Percentiles rank a stretch among this genome's conserved stretches.
Evolutionary conservation across 2,329 filamentous ascomycete genomes (phyloP).

Genomic region (Pseudocercospora eumusae): DNA sequence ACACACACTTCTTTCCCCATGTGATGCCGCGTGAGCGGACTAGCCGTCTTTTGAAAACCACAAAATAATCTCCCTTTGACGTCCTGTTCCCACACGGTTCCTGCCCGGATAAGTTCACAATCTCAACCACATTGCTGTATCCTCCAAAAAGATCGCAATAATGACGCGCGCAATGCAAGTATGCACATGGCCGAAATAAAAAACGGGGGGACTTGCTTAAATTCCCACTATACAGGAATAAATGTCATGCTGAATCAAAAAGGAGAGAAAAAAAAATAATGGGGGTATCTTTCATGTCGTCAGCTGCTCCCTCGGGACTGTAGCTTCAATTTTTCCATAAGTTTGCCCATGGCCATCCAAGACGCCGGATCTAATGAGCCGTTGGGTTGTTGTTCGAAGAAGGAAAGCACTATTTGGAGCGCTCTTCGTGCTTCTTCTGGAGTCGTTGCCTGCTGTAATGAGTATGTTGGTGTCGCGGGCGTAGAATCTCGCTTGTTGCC

Average conservation of each 20-base stretch:
- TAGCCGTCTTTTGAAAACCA: slow-evolving; percentile 20
- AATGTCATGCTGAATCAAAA: slow-evolving; percentile 7
- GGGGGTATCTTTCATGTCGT: slow-evolving; percentile 13
- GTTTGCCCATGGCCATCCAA: slow-evolving; percentile 72
- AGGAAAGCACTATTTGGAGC: slow-evolving; percentile 76
- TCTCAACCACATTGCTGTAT: slow-evolving; percentile 1
- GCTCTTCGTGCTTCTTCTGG: slow-evolving; percentile 84
- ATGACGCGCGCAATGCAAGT: neutral
- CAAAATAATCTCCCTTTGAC: slow-evolving; percentile 11
- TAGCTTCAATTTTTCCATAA: slow-evolving; percentile 83
- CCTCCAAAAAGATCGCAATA: neutral
- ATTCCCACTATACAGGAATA: slow-evolving; percentile 2
- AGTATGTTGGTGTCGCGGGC: slow-evolving; percentile 27
- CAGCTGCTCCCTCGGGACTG: slow-evolving; percentile 31
- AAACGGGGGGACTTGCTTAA: neutral
- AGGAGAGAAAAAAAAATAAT: slow-evolving; percentile 9
- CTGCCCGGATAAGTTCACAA: slow-evolving; percentile 6
- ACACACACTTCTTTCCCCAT: neutral
- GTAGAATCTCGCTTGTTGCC: slow-evolving; percentile 25
- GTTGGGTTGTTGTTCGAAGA: slow-evolving; percentile 70
- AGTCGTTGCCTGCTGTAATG: slow-evolving; percentile 60
- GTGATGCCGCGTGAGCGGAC: slow-evolving; percentile 31
- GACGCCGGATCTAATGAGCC: slow-evolving; percentile 76
- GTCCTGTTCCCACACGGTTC: slow-evolving; percentile 10
- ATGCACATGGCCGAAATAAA: slow-evolving; percentile 12